A percentile compares a stretch with the other conserved stretches of the same genome.
Evolutionary conservation across 345 rosid species (phyloP).

Genomic region (Dipteronia dyeriana): DNA sequence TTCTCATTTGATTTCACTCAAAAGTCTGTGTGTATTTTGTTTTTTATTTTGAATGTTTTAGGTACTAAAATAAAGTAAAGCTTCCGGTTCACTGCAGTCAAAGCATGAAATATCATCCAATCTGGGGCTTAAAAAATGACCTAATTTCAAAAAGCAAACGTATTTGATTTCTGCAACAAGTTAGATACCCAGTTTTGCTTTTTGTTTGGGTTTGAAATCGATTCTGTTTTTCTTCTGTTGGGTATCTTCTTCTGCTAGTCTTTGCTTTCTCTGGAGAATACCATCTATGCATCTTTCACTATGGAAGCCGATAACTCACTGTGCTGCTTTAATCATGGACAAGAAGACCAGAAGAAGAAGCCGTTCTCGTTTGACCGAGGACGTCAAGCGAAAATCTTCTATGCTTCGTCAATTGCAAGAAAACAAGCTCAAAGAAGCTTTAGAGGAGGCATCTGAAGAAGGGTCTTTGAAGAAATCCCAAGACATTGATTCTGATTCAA

Average conservation of each 20-base stretch:
- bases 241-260: too few species aligned
- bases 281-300: slow-evolving; percentile 78
- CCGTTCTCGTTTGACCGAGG: slow-evolving; percentile 50
- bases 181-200: slow-evolving; percentile 30
- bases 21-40: slow-evolving; percentile 23
- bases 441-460: slow-evolving; percentile 87
- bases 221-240: slow-evolving; percentile 15
- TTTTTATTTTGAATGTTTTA: slow-evolving; percentile 40
- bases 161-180: slow-evolving; percentile 27
- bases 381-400: slow-evolving; percentile 44
- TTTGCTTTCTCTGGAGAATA: slow-evolving; percentile 7
- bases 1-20: slow-evolving; percentile 23
- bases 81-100: slow-evolving; percentile 15
- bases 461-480: slow-evolving; percentile 75
- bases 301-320: slow-evolving; percentile 81
- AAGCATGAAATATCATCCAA: slow-evolving; percentile 19
- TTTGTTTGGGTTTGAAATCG: slow-evolving; percentile 26
- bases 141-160: slow-evolving; percentile 21
- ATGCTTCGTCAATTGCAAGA: slow-evolving; percentile 73
- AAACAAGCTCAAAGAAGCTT: slow-evolving; percentile 76
- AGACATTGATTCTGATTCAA: slow-evolving; percentile 54
- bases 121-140: background rate
- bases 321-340: slow-evolving; percentile 75
- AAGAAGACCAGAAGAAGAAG: slow-evolving; percentile 62
- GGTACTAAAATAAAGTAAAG: slow-evolving; percentile 33